Conservation (phyloP, 2,329 filamentous ascomycete species). For the Xylaria digitata region DNA sequence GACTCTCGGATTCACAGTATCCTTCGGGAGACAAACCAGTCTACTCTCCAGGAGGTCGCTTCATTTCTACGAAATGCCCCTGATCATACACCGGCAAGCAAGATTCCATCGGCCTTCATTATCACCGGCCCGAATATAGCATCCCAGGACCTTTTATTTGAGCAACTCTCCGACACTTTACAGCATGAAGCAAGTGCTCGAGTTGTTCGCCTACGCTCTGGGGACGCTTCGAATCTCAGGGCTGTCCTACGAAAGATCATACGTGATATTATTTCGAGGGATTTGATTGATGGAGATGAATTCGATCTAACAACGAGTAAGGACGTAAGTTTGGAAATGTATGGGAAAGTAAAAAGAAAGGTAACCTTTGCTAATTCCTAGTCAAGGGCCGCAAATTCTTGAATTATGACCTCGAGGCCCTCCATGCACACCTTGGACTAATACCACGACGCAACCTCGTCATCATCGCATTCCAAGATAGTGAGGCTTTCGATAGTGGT, state of each 20-base stretch:
- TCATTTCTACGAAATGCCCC: conserved; percentile 62
- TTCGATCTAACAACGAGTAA: conserved; percentile 57
- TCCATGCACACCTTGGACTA: conserved; percentile 69
- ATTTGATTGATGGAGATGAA: conserved; percentile 65
- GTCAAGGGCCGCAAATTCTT: conserved; percentile 71
- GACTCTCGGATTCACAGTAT: conserved; percentile 72
- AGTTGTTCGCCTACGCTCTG: conserved; percentile 75
- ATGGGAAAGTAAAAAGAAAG: not conserved
- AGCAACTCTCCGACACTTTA: conserved; percentile 72
- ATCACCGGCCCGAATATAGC: conserved; percentile 83
- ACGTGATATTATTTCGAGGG: conserved; percentile 67
- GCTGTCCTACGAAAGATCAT: conserved; percentile 78
- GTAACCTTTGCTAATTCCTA: conserved; percentile 31
- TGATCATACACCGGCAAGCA: conserved; percentile 52
- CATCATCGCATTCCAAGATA: conserved; percentile 81
- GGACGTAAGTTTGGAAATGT: conserved; percentile 56
- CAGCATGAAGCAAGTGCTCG: conserved; percentile 60
- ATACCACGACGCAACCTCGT: conserved; percentile 66
- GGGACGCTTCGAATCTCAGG: conserved; percentile 79
- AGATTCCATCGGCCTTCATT: conserved; percentile 77
- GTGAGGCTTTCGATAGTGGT: conserved; percentile 80
- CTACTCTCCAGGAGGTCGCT: conserved; percentile 68
- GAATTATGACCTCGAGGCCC: conserved; percentile 81
- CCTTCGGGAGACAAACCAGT: conserved; percentile 69
- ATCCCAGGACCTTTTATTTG: conserved; percentile 78